phyloP scores from a whole-genome alignment of 2,329 filamentous ascomycete species.

The Ophiostoma piceae region DNA sequence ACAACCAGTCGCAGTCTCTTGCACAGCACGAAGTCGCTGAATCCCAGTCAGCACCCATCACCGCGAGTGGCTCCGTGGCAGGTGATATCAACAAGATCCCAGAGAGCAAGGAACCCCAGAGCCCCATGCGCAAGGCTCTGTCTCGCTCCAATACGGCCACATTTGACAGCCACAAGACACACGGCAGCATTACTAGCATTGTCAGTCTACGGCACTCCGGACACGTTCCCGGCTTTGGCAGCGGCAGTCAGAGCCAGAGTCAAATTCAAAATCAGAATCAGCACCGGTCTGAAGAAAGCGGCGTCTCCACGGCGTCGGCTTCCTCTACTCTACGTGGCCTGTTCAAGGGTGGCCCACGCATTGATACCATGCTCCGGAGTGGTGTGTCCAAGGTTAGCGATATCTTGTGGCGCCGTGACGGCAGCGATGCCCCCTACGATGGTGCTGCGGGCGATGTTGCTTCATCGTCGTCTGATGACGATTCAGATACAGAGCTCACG shows the following conservation, averaged over 20 bases:
- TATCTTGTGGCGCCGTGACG: constrained; percentile 53
- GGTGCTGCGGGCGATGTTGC: neutral
- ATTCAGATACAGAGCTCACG: constrained; percentile 43
- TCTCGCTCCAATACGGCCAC: constrained; percentile 33
- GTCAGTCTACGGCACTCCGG: constrained; percentile 42
- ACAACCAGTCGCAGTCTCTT: constrained; percentile 23
- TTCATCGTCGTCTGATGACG: constrained; percentile 37
- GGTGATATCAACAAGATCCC: neutral
- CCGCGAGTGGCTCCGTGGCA: neutral
- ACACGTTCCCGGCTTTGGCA: constrained; percentile 27
- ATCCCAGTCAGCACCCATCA: neutral
- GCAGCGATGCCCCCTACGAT: constrained; percentile 25
- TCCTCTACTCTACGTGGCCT: constrained; percentile 18
- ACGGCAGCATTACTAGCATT: constrained; percentile 46
- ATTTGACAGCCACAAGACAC: constrained; percentile 46
- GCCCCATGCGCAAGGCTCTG: constrained; percentile 37
- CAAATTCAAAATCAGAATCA: neutral
- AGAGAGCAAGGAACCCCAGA: constrained; percentile 34
- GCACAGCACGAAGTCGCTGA: neutral
- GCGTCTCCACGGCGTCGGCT: neutral
- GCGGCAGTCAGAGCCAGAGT: neutral
- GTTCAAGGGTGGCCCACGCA: constrained; percentile 49
- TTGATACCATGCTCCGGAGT: constrained; percentile 64
- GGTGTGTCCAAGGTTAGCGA: constrained; percentile 54
- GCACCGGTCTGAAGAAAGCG: constrained; percentile 18